Percentiles rank a stretch among this genome's conserved stretches.
These are phyloP conservation scores for Aspergillus aculeatus DNA, from an alignment of 2,329 filamentous ascomycete species.

Conservation along the genomic window DNA sequence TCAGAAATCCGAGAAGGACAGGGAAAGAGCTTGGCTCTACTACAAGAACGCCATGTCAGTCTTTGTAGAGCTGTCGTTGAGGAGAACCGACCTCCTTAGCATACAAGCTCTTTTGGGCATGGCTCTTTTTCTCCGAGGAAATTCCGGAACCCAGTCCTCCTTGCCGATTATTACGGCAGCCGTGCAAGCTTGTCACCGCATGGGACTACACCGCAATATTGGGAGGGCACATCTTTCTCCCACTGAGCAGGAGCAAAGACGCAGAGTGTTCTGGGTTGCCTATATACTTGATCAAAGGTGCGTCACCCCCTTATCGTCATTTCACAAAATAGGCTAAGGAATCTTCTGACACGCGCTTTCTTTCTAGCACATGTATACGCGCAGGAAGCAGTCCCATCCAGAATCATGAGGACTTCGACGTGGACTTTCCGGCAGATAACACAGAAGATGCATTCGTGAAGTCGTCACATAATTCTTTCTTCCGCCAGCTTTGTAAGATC, in stretches of 20 bases:
- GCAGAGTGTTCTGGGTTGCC: conserved; percentile 71
- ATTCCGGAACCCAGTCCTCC: conserved; percentile 86
- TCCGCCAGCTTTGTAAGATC: conserved; percentile 88
- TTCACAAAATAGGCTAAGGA: not conserved
- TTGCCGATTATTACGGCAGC: conserved; percentile 86
- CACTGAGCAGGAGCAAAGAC: conserved; percentile 84
- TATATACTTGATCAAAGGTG: conserved; percentile 69
- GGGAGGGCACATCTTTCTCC: conserved; percentile 84
- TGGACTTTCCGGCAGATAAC: conserved; percentile 83
- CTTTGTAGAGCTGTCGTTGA: conserved; percentile 84
- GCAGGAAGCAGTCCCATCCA: conserved; percentile 66
- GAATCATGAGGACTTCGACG: conserved; percentile 81
- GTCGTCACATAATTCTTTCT: conserved; percentile 85
- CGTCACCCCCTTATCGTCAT: conserved; percentile 13
- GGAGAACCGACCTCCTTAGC: conserved; percentile 87
- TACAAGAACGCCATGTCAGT: conserved; percentile 94
- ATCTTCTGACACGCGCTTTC: not conserved
- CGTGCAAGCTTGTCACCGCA: conserved; percentile 82
- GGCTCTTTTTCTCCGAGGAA: conserved; percentile 89
- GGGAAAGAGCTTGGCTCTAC: conserved; percentile 87
- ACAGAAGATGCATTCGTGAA: conserved; percentile 82
- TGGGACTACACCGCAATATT: conserved; percentile 87
- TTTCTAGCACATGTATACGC: conserved; percentile 51
- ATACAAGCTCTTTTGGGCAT: conserved; percentile 91
- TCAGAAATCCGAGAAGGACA: conserved; percentile 79